Percentiles rank a stretch among this genome's conserved stretches.
These are phyloP conservation scores for Otatea glauca DNA, from an alignment of 176 grass and related monocot genomes.

Conservation along the genomic window DNA sequence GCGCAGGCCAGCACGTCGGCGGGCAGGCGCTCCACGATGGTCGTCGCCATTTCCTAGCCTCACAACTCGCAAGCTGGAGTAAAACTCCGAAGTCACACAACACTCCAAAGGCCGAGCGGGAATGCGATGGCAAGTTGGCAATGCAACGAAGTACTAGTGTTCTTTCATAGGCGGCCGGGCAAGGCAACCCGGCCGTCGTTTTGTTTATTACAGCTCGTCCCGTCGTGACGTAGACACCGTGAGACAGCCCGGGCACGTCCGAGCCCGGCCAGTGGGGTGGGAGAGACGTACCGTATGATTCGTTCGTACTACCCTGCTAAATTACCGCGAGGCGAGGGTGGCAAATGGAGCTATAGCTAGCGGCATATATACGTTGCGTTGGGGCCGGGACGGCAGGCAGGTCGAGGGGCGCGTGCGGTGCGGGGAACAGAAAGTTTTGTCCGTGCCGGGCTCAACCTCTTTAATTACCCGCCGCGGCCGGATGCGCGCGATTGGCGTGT, in stretches of 20 bases:
- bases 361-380: not conserved
- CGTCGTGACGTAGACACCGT: too few relatives aligned
- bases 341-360: not conserved
- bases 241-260: too few relatives aligned
- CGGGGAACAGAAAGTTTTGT: not conserved
- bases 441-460: not conserved
- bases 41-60: not conserved
- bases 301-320: not conserved
- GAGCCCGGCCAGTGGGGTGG: not conserved
- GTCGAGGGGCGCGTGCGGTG: not conserved
- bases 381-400: not conserved
- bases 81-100: not conserved
- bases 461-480: not conserved
- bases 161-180: not conserved
- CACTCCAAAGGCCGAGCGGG: not conserved
- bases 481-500: not conserved
- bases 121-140: slow-evolving; percentile 10
- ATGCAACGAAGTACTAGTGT: not conserved
- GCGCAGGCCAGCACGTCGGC: slow-evolving; percentile 56
- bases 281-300: not conserved
- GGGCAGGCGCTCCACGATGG: slow-evolving; percentile 57
- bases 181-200: too few relatives aligned
- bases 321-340: not conserved
- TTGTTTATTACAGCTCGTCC: too few relatives aligned
- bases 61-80: not conserved